These are phyloP conservation scores for Solanum microdontum DNA, from an alignment of 257 asterid species.

Conservation along the genomic window DNA sequence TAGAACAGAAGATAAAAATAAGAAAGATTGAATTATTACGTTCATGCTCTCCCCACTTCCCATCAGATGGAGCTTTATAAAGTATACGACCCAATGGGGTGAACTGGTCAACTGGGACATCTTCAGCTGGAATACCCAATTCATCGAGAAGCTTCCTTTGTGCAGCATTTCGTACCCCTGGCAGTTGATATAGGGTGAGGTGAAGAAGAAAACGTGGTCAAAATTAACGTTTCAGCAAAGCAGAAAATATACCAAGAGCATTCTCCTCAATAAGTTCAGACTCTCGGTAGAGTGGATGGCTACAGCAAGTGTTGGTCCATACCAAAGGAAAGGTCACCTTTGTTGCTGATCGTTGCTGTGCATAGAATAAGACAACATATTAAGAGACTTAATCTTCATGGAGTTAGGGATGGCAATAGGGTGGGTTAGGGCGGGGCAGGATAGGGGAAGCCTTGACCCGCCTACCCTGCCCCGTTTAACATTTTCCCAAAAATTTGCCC, in stretches of 20 bases:
- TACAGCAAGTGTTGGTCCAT: slow-evolving; percentile 99
- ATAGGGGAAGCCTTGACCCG: too few species aligned
- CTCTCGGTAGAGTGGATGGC: slow-evolving; percentile 91
- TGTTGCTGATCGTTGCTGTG: slow-evolving; percentile 92
- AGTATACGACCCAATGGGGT: slow-evolving; percentile 79
- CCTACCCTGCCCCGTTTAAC: too few species aligned
- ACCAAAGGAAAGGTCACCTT: slow-evolving; percentile 94
- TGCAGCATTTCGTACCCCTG: slow-evolving; percentile 93
- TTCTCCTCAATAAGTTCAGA: slow-evolving; percentile 80
- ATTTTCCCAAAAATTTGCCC: too few species aligned
- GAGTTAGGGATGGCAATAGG: too few species aligned
- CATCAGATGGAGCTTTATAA: slow-evolving; percentile 95
- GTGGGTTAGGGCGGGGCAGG: too few species aligned
- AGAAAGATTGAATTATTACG: slow-evolving; percentile 22
- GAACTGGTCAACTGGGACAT: slow-evolving; percentile 78
- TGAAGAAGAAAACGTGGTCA: neutral
- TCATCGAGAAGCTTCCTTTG: slow-evolving; percentile 93
- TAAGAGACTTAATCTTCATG: neutral
- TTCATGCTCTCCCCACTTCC: slow-evolving; percentile 99
- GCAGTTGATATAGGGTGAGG: neutral
- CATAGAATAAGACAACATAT: neutral
- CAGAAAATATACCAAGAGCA: slow-evolving; percentile 47
- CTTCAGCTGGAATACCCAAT: slow-evolving; percentile 77
- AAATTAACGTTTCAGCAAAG: neutral
- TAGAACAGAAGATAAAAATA: too few species aligned